Conservation (phyloP, 805 yeast species). For the Komagataella ulmi region DNA sequence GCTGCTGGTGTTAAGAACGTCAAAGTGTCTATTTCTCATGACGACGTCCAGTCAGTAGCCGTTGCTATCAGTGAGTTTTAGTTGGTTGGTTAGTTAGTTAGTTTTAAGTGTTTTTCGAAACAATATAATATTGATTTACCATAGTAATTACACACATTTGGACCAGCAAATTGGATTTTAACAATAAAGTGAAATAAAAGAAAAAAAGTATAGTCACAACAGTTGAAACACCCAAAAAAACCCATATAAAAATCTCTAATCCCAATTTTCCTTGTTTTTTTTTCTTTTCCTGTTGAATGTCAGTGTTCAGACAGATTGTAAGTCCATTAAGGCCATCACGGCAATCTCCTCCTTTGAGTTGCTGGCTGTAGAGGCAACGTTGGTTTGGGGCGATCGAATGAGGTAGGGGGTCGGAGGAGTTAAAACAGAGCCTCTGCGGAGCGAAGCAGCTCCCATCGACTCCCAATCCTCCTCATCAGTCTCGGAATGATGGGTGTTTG, state of each 20-base stretch:
- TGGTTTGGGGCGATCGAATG: slow-evolving; percentile 1
- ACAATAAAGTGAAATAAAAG: neutral
- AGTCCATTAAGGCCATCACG: slow-evolving; percentile 20
- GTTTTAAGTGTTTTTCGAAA: neutral
- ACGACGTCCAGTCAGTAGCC: slow-evolving; percentile 94
- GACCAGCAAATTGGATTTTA: neutral
- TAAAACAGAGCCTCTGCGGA: slow-evolving; percentile 17
- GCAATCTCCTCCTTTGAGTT: slow-evolving; percentile 18
- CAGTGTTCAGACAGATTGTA: slow-evolving; percentile 12
- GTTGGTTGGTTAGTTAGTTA: neutral
- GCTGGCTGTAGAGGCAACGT: neutral
- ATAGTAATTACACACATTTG: neutral
- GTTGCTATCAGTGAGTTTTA: slow-evolving; percentile 69
- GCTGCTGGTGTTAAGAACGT: slow-evolving; percentile 56
- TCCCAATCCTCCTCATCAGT: slow-evolving; percentile 99
- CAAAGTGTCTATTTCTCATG: slow-evolving; percentile 88
- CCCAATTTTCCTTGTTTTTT: neutral
- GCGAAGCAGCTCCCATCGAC: slow-evolving; percentile 65
- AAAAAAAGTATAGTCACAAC: neutral
- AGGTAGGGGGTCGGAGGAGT: slow-evolving; percentile 10
- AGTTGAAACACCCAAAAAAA: neutral
- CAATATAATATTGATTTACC: neutral
- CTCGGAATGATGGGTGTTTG: slow-evolving; percentile 30
- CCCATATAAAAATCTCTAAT: neutral
- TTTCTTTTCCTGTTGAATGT: neutral